Conservation (phyloP, 2,329 filamentous ascomycete genomes). For the Phialophora expanda region DNA sequence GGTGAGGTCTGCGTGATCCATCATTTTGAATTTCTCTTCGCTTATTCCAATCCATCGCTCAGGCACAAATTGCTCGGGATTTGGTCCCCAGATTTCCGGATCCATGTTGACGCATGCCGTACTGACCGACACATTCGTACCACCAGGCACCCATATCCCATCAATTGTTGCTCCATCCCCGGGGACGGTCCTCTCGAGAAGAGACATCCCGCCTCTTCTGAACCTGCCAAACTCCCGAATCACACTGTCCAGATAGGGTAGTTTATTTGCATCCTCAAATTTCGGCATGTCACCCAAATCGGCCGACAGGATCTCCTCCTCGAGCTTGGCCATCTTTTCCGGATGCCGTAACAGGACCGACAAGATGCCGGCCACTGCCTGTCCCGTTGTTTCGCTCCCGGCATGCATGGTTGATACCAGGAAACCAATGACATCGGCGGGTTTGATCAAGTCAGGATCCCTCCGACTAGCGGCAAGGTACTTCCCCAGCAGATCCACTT, state of each 20-base stretch:
- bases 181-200: conserved; percentile 40
- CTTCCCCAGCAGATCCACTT: conserved; percentile 73
- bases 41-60: conserved; percentile 53
- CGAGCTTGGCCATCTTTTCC: conserved; percentile 16
- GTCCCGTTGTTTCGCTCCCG: conserved; percentile 29
- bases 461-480: conserved; percentile 73
- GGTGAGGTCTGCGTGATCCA: conserved; percentile 39
- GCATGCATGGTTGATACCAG: conserved; percentile 33
- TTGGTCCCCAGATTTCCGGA: conserved; percentile 46
- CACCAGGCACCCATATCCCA: conserved; percentile 26
- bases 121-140: conserved; percentile 31
- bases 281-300: conserved; percentile 12
- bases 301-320: conserved; percentile 25
- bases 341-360: conserved; percentile 56
- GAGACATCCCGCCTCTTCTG: conserved; percentile 18
- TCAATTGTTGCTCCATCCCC: conserved; percentile 24
- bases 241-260: conserved; percentile 45
- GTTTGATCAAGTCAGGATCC: conserved; percentile 25
- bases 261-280: conserved; percentile 63
- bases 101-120: conserved; percentile 52
- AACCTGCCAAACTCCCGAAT: conserved; percentile 29
- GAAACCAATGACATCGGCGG: conserved; percentile 22
- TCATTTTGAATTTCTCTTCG: conserved; percentile 38
- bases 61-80: conserved; percentile 49
- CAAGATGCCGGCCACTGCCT: conserved; percentile 17